phyloP scores from a whole-genome alignment of 2,329 filamentous ascomycete species.

The Calonectria multiphialidica region DNA sequence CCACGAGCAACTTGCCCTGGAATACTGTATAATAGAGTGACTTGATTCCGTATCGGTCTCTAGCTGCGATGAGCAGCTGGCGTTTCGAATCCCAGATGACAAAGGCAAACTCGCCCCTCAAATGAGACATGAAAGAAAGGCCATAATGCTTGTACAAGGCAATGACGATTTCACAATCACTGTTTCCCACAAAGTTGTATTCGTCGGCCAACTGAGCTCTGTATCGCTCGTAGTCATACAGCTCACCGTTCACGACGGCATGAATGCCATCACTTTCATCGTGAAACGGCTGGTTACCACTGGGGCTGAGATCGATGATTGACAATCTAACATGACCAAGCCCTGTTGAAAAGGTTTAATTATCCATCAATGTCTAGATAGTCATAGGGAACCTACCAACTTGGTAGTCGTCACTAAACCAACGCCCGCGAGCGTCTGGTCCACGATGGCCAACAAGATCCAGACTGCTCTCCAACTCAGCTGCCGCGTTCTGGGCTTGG shows the following conservation, averaged over 20 bases:
- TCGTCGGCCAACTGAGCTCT: slow-evolving; percentile 4
- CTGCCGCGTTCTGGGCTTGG: not conserved
- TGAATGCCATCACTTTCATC: not conserved
- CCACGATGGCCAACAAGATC: not conserved
- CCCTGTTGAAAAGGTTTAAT: not conserved
- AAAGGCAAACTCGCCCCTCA: slow-evolving; percentile 21
- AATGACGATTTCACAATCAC: slow-evolving; percentile 26
- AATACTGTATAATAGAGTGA: not conserved
- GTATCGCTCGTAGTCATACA: not conserved
- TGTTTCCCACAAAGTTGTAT: slow-evolving; percentile 23
- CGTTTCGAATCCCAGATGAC: not conserved
- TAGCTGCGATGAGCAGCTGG: not conserved
- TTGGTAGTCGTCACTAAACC: not conserved
- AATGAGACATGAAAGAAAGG: slow-evolving; percentile 11
- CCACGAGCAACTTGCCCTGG: not conserved
- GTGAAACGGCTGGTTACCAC: not conserved
- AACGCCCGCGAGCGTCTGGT: not conserved
- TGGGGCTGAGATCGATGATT: not conserved
- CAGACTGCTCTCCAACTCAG: not conserved
- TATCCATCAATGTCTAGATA: not conserved
- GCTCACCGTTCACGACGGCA: not conserved
- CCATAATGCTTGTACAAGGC: slow-evolving; percentile 24
- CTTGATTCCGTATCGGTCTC: slow-evolving; percentile 1
- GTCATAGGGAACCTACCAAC: not conserved
- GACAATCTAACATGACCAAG: not conserved